phyloP scores from a whole-genome alignment of 2,329 filamentous ascomycete species.

The Penicillium sp. region DNA sequence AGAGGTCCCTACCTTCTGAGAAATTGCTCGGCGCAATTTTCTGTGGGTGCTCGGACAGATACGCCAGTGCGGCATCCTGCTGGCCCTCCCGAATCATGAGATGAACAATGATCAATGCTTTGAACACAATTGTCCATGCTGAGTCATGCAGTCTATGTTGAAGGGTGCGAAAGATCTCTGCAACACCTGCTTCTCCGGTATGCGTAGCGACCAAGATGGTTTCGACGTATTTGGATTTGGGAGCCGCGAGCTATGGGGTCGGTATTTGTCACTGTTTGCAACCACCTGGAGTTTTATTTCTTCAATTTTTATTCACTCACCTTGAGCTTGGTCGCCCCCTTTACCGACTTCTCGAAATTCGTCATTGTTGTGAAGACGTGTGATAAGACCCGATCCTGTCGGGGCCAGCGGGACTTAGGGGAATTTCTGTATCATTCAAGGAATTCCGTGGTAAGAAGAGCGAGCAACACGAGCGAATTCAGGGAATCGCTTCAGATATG shows the following conservation, averaged over 20 bases:
- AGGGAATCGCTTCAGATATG: constrained; percentile 15
- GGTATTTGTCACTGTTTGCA: constrained; percentile 13
- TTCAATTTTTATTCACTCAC: constrained; percentile 42
- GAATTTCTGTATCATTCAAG: background rate
- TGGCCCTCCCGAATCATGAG: constrained; percentile 96
- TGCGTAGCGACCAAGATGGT: constrained; percentile 94
- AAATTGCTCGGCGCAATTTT: constrained; percentile 84
- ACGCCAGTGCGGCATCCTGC: constrained; percentile 78
- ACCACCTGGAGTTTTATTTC: background rate
- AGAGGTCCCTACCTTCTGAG: constrained; percentile 63
- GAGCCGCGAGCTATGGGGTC: constrained; percentile 68
- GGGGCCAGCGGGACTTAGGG: background rate
- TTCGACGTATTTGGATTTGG: constrained; percentile 99
- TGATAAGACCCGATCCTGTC: constrained; percentile 5
- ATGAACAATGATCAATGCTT: constrained; percentile 90
- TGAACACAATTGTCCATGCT: constrained; percentile 99
- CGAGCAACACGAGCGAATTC: no score
- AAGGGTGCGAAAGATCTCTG: constrained; percentile 88
- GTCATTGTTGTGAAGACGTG: constrained; percentile 25
- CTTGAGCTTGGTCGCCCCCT: constrained; percentile 97
- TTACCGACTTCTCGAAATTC: constrained; percentile 95
- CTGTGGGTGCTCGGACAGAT: constrained; percentile 74
- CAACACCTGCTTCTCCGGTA: constrained; percentile 87
- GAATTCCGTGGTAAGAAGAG: background rate
- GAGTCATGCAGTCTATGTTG: constrained; percentile 86